Percentiles rank a stretch among this genome's conserved stretches.
Evolutionary conservation across 2,329 filamentous ascomycete species (phyloP).

Genomic region (Ophiocordyceps camponoti-floridani): DNA sequence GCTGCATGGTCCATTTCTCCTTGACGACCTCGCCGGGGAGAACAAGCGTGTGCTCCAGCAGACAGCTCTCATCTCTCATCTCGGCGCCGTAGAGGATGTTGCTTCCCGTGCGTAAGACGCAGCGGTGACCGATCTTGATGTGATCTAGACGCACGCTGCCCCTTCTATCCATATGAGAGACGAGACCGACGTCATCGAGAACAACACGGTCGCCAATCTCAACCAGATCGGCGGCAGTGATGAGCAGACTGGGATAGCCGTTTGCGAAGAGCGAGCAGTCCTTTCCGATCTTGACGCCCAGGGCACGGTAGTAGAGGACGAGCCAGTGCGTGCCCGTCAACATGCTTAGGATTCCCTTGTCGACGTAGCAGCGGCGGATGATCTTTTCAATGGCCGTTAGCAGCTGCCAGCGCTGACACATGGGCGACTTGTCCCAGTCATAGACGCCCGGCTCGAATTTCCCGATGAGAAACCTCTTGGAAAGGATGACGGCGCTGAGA

Average conservation of each 20-base stretch:
- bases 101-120: constrained; percentile 24
- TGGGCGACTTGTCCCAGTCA: constrained; percentile 38
- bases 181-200: constrained; percentile 36
- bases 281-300: constrained; percentile 33
- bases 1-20: constrained; percentile 29
- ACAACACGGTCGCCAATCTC: constrained; percentile 32
- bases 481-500: constrained; percentile 20
- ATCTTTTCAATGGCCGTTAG: constrained; percentile 32
- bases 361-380: constrained; percentile 29
- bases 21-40: constrained; percentile 37
- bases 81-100: constrained; percentile 7
- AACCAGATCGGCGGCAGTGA: constrained; percentile 39
- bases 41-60: constrained; percentile 38
- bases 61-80: constrained; percentile 14
- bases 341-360: constrained; percentile 31
- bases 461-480: constrained; percentile 35
- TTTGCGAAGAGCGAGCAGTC: constrained; percentile 37
- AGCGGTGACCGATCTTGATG: constrained; percentile 30
- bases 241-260: constrained; percentile 30
- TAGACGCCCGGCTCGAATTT: constrained; percentile 30
- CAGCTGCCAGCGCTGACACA: constrained; percentile 40
- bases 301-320: constrained; percentile 30
- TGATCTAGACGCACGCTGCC: constrained; percentile 37
- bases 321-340: constrained; percentile 34
- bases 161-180: constrained; percentile 36